Evolutionary conservation across 208 protist genomes (phyloP), one percentile per base, ranked within the genome.

Genomic region (Leishmania aethiopica): DNA sequence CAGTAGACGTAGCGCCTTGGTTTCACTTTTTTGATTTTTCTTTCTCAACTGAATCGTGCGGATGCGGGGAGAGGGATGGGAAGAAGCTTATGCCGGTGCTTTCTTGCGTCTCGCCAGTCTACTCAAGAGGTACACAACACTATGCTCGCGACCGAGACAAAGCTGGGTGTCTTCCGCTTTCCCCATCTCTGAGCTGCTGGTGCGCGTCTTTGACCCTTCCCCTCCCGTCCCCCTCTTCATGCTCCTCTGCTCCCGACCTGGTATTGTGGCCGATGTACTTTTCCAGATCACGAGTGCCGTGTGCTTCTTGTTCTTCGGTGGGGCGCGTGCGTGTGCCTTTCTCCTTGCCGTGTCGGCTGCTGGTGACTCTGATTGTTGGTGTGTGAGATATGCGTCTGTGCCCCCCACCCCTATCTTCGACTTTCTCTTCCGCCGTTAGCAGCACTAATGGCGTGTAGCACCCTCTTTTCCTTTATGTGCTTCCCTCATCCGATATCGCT

Each of bases 1-100:
- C 93, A 97, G 55, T 98, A 77, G 51, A 42, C 73, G 42, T 7
- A 28, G 71, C n/a, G 13, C n/a, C 19, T 22, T 5, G 10, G 6
- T 75, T n/a, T 28, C n/a, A 8, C 37, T 28, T n/a, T 60, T 76
- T 15, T 59, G 17, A 8, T 64, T 15, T 25, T 0, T 40, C 19
- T 17, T 37, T 59, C 47, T 11, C 22, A 72, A 22, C 8, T n/a
- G 40, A n/a, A 72, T 47, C 40, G 40, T 49, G 40, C 3, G 40
- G 32, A 22, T 49, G 40, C 40, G 19, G 67, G 40, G 32, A 19
- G 62, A 8, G 62, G 32, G 32, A 42, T n/a, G 49, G 13, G 7
- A 15, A 53, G 35, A 32, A 1, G 2, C 25, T 5, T 77, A 53
- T 32, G 49, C 25, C 32, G 1, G 13, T 62, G 53, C 13, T 35